Percentiles rank a stretch among this genome's conserved stretches.
These are phyloP conservation scores for Curvularia eragrostidis DNA, from an alignment of 2,329 filamentous ascomycete genomes.

Conservation along the genomic window DNA sequence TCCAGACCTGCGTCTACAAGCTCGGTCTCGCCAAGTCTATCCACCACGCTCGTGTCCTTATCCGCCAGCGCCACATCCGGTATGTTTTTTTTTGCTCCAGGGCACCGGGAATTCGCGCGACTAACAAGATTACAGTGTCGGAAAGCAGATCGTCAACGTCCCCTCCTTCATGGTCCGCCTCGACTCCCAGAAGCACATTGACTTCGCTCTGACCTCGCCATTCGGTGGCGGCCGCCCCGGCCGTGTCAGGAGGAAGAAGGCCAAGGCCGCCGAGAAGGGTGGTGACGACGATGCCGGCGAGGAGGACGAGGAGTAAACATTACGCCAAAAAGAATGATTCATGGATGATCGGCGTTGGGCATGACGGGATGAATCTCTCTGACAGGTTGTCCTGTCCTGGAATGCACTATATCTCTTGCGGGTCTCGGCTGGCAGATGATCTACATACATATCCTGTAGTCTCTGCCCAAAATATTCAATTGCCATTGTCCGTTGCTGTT, in stretches of 20 bases:
- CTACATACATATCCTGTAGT: constrained; percentile 40
- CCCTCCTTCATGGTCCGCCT: constrained; percentile 99
- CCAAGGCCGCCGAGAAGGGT: constrained; percentile 88
- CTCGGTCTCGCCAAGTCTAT: constrained; percentile 99
- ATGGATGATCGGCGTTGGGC: constrained; percentile 48
- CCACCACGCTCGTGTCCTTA: constrained; percentile 99
- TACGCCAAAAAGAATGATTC: constrained; percentile 38
- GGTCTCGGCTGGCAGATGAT: constrained; percentile 37
- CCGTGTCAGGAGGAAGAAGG: constrained; percentile 99
- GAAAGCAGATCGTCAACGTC: constrained; percentile 99
- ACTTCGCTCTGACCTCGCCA: constrained; percentile 96
- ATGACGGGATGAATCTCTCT: constrained; percentile 46
- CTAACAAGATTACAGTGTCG: constrained; percentile 68
- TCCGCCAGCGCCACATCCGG: constrained; percentile 99
- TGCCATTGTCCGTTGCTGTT: constrained; percentile 35
- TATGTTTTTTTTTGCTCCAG: constrained; percentile 42
- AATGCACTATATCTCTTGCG: constrained; percentile 42
- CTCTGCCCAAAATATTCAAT: constrained; percentile 43
- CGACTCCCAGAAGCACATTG: constrained; percentile 99
- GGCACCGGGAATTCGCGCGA: background rate
- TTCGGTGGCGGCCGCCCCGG: constrained; percentile 97
- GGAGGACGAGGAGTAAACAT: constrained; percentile 74
- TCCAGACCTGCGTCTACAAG: constrained; percentile 99
- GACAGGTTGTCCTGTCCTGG: constrained; percentile 38
- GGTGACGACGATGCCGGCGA: constrained; percentile 83